Evolutionary conservation across 768 basidiomycete genomes (phyloP).

Genomic region (Amanita muscaria): DNA sequence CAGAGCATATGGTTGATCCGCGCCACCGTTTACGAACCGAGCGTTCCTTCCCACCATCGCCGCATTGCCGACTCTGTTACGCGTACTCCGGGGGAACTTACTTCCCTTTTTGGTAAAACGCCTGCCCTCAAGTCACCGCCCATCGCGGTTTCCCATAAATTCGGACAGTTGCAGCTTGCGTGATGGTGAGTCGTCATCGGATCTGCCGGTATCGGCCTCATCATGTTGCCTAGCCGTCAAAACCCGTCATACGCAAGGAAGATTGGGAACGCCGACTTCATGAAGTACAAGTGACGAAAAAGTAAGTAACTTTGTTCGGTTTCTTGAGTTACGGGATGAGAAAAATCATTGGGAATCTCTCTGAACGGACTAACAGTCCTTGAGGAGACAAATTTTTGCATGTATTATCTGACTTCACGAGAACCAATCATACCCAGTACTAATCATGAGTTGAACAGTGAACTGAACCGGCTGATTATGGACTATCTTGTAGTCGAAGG

Average conservation of each 20-base stretch:
- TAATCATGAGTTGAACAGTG: conserved; percentile 41
- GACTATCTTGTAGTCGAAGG: conserved; percentile 98
- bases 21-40: no score
- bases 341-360: conserved; percentile 97
- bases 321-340: conserved; percentile 43
- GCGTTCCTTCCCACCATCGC: no score
- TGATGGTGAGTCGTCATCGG: conserved; percentile 27
- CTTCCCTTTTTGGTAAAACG: background rate
- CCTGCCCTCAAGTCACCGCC: conserved; percentile 27
- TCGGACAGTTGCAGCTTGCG: conserved; percentile 12
- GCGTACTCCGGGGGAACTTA: no score
- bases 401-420: conserved; percentile 98
- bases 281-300: conserved; percentile 77
- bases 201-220: conserved; percentile 5
- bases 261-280: conserved; percentile 84
- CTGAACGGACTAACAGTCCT: conserved; percentile 53
- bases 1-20: background rate
- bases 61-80: background rate
- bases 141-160: conserved; percentile 20
- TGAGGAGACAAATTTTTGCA: conserved; percentile 67
- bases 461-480: conserved; percentile 90
- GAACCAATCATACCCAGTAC: conserved; percentile 14
- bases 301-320: conserved; percentile 50
- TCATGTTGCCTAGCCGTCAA: conserved; percentile 32
- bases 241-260: conserved; percentile 56